phyloP scores from a whole-genome alignment of 257 asterid species.

The Solanum virginianum region DNA sequence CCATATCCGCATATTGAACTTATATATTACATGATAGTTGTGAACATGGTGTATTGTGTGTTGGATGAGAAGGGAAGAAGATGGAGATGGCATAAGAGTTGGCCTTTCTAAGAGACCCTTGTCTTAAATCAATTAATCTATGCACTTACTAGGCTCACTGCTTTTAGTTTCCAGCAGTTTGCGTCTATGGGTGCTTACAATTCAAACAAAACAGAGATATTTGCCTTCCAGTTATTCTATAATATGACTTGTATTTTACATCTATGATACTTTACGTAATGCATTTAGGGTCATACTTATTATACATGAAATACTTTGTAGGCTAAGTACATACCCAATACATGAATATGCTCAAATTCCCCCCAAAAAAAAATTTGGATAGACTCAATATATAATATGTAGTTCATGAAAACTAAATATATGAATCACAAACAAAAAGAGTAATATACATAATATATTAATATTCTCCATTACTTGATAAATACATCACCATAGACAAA shows the following conservation, averaged over 20 bases:
- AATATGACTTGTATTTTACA: too few species aligned
- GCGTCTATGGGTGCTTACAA: conserved; percentile 1
- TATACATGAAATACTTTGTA: too few species aligned
- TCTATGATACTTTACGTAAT: too few species aligned
- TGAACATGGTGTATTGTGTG: not conserved
- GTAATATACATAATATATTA: not conserved
- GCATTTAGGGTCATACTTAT: too few species aligned
- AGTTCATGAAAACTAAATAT: not conserved
- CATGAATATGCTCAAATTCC: too few species aligned
- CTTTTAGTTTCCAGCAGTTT: not conserved
- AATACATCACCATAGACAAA: not conserved
- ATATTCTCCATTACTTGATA: not conserved
- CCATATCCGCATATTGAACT: not conserved
- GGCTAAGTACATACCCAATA: too few species aligned
- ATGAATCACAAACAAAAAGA: not conserved
- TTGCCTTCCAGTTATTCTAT: not conserved
- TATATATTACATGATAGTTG: not conserved
- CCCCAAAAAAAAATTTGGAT: too few species aligned
- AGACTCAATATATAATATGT: not conserved
- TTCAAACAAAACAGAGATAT: not conserved
- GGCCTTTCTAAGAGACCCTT: conserved; percentile 8
- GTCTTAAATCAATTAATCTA: conserved; percentile 3
- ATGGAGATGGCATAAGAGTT: not conserved
- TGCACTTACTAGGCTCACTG: conserved; percentile 15
- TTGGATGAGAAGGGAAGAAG: conserved; percentile 1